phyloP scores from a whole-genome alignment of 164 flowering plant species.

The Platanus orientalis region DNA sequence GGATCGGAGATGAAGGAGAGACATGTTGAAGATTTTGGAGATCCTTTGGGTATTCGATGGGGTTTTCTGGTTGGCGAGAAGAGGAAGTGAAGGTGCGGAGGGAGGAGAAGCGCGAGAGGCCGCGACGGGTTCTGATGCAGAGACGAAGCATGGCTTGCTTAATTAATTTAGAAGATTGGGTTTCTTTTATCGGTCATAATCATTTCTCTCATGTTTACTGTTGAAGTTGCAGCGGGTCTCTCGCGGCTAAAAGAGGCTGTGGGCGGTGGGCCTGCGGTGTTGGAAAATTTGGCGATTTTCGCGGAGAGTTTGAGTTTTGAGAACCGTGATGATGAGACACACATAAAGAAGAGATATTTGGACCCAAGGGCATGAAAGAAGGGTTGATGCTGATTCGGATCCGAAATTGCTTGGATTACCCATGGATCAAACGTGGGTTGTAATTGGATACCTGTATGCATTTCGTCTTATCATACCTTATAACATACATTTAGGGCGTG shows the following conservation, averaged over 20 bases:
- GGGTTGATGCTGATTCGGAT: too few relatives aligned
- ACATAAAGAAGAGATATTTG: constrained; percentile 21
- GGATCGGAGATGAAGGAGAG: constrained; percentile 20
- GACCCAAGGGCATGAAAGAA: constrained; percentile 30
- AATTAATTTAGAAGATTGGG: neutral
- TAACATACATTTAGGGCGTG: too few relatives aligned
- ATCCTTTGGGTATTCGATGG: constrained; percentile 14
- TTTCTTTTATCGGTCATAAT: neutral
- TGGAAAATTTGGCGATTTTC: constrained; percentile 26
- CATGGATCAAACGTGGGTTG: too few relatives aligned
- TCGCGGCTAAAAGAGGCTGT: neutral
- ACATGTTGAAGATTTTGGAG: constrained; percentile 12
- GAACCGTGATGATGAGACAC: constrained; percentile 29
- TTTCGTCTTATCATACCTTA: too few relatives aligned
- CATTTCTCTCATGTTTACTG: too few relatives aligned
- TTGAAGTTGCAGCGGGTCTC: neutral
- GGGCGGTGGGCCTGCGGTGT: neutral
- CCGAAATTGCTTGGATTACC: too few relatives aligned
- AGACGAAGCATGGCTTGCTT: constrained; percentile 38
- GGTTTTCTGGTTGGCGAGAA: constrained; percentile 10
- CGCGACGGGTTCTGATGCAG: constrained; percentile 21
- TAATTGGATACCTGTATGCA: too few relatives aligned
- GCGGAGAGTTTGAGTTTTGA: constrained; percentile 29
- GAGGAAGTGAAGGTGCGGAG: neutral
- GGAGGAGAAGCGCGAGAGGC: constrained; percentile 10